Conservation (phyloP, 2,329 filamentous ascomycete species). For the Periconia digitata region DNA sequence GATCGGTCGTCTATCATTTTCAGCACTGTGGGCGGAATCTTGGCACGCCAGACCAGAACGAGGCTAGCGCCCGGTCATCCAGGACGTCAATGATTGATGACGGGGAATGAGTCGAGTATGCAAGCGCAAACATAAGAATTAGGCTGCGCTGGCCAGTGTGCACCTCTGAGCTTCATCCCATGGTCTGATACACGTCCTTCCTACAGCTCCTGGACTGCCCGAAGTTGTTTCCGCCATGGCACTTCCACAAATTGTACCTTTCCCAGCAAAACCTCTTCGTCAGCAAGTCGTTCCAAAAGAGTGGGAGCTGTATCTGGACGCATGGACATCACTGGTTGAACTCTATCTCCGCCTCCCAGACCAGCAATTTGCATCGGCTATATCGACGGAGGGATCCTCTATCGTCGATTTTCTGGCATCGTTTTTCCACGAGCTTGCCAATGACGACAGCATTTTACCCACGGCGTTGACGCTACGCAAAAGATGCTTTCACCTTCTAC, state of each 20-base stretch:
- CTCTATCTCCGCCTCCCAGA: conserved; percentile 64
- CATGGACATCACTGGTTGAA: conserved; percentile 71
- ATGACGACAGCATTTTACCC: conserved; percentile 27
- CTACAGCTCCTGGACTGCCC: background rate
- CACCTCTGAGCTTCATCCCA: background rate
- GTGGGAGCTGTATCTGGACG: conserved; percentile 75
- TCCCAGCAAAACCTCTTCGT: conserved; percentile 70
- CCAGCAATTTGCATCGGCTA: conserved; percentile 55
- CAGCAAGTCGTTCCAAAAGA: conserved; percentile 67
- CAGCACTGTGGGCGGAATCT: conserved; percentile 30
- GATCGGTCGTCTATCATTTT: conserved; percentile 2
- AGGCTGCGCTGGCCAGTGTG: background rate
- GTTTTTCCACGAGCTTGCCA: conserved; percentile 60
- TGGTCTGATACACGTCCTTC: background rate
- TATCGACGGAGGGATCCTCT: conserved; percentile 58
- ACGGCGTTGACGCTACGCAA: conserved; percentile 60
- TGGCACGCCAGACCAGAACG: conserved; percentile 39
- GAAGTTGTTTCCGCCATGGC: conserved; percentile 34
- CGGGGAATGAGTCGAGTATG: background rate
- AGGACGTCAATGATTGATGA: background rate
- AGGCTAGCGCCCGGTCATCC: conserved; percentile 11
- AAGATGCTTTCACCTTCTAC: conserved; percentile 64
- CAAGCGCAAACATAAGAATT: background rate
- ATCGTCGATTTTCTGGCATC: conserved; percentile 65
- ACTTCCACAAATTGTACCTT: conserved; percentile 74